phyloP scores from a whole-genome alignment of 495 filamentous ascomycete species.

The Penicillium cosmopolitanum region DNA sequence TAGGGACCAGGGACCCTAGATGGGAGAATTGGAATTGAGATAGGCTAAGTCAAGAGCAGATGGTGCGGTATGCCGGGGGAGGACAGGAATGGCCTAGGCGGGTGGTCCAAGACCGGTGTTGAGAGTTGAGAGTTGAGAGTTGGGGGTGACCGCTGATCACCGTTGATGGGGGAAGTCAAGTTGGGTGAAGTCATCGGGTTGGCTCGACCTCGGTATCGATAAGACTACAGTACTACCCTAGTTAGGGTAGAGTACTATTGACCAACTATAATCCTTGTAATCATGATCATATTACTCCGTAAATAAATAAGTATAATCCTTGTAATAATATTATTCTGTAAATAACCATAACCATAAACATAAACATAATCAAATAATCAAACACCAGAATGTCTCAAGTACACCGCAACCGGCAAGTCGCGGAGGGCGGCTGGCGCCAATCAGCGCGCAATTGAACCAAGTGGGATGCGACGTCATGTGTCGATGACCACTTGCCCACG shows the following conservation, averaged over 20 bases:
- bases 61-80: too few relatives aligned
- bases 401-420: constrained; percentile 24
- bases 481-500: background rate
- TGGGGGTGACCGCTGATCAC: background rate
- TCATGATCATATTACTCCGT: too few relatives aligned
- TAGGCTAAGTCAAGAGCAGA: too few relatives aligned
- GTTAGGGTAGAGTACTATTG: background rate
- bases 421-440: constrained; percentile 25
- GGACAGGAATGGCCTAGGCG: background rate
- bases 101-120: background rate
- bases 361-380: too few relatives aligned
- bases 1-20: background rate
- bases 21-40: background rate
- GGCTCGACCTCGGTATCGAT: constrained; percentile 5
- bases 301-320: background rate
- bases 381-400: constrained; percentile 1
- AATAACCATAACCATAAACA: too few relatives aligned
- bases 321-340: too few relatives aligned
- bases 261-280: too few relatives aligned
- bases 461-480: constrained; percentile 32
- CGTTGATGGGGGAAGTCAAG: background rate
- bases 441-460: constrained; percentile 14
- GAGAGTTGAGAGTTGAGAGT: background rate
- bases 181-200: constrained; percentile 6
- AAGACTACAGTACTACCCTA: background rate